Evolutionary conservation across 2,329 filamentous ascomycete species (phyloP), one percentile per base, ranked within the genome.

Genomic region (Aspergillus candidus): DNA sequence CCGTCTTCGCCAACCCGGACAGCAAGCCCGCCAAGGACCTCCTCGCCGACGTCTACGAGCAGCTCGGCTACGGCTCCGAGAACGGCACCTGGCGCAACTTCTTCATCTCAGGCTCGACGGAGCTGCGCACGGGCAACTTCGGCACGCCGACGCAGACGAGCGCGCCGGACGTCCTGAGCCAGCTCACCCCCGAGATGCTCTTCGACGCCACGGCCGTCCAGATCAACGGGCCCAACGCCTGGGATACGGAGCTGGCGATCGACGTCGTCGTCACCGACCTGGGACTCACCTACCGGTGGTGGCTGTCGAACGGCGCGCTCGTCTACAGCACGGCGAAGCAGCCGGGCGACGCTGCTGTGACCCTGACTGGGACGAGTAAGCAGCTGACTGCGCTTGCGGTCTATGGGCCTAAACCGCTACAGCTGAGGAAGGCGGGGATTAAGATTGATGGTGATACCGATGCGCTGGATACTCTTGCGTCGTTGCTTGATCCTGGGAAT

Each of bases 31-130:
- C 57, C 1, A 57, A 48, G 39, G 27, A n/a, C 0, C 39, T 56
- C 1, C 55, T 72, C 1, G 63, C 62, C 1, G 43, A 45, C 3
- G 57, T 62, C 0, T 69, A 61, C 41, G 57, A 61, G 41, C 49
- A 57, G 13, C 58, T 72, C 4, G 68, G 63, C 1, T 61, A 57
- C 32, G 62, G 62, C 3, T 43, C 65, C 0, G 68, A 71, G 51
- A 72, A 71, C 47, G 68, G 56, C 3, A 63, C 62, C 0, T 71
- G 67, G 68, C 52, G 69, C 3, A 70, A 71, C 42, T 67, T 69
- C 39, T 71, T 63, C 39, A 51, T 70, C 4, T 59, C 57, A 2
- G 59, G 54, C 0, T 58, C 66, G 6, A 41, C 45, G 17, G 61
- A 62, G 37, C 56, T 67, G 41, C 42, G 46, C 4, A 22, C 12